Evolutionary conservation across 78 protist genomes (phyloP).

Genomic region (Chrysochromulina parva): DNA sequence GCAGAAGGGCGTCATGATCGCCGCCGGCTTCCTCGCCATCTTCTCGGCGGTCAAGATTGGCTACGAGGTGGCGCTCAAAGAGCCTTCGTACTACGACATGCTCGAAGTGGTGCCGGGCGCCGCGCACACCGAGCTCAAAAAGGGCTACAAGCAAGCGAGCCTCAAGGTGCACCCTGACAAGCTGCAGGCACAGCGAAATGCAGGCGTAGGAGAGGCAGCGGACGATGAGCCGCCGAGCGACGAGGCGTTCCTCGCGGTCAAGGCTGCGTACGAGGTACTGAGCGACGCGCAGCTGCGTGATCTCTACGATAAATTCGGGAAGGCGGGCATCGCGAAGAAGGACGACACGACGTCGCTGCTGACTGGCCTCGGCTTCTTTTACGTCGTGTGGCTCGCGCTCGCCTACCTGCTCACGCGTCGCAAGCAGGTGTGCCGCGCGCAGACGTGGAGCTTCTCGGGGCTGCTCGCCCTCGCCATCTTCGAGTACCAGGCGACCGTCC

Average conservation of each 20-base stretch:
- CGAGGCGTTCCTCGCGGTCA: background rate
- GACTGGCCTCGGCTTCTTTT: slow-evolving; percentile 9
- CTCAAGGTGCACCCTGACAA: slow-evolving; percentile 4
- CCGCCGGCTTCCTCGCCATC: background rate
- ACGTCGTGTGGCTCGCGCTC: background rate
- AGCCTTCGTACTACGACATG: background rate
- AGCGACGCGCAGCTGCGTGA: background rate
- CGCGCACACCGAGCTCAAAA: background rate
- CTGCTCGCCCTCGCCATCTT: slow-evolving; percentile 13
- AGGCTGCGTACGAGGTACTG: background rate
- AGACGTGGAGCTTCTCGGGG: background rate
- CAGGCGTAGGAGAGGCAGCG: background rate
- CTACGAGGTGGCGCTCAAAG: background rate
- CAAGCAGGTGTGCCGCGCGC: background rate
- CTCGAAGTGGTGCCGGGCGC: background rate
- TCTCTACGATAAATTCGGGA: background rate
- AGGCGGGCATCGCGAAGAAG: background rate
- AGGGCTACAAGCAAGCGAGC: background rate
- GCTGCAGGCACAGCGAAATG: background rate
- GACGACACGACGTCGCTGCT: background rate
- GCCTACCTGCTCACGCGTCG: background rate
- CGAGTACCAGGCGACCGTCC: slow-evolving; percentile 27
- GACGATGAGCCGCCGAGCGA: background rate
- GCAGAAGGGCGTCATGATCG: background rate
- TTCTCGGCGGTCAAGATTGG: background rate